A percentile compares a stretch with the other conserved stretches of the same genome.
Evolutionary conservation across 306 rosid species (phyloP).

Genomic region (Prunus kanzakura): DNA sequence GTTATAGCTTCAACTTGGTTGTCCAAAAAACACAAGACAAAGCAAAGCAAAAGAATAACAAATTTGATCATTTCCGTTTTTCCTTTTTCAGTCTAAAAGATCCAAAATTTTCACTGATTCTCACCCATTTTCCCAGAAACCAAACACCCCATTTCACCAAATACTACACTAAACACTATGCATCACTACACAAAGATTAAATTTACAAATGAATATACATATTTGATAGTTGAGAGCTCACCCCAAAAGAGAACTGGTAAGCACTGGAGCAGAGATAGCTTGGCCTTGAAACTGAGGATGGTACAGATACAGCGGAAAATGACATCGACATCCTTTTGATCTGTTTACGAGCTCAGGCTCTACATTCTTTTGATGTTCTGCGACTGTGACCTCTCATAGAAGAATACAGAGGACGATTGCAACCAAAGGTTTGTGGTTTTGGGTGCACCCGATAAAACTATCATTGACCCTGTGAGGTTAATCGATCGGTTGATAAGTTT

Average conservation of each 20-base stretch:
- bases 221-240: not conserved
- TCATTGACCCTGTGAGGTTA: not conserved
- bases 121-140: conserved; percentile 4
- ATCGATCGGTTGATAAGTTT: not conserved
- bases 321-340: conserved; percentile 35
- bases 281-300: conserved; percentile 27
- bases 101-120: not conserved
- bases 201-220: not conserved
- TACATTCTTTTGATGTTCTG: not conserved
- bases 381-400: not conserved
- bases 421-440: not conserved
- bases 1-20: not conserved
- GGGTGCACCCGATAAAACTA: conserved; percentile 3
- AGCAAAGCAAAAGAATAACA: not conserved
- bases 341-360: conserved; percentile 4
- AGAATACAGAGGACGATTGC: conserved; percentile 9
- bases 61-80: not conserved
- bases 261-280: conserved; percentile 26
- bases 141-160: not conserved
- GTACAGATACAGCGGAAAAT: conserved; percentile 27
- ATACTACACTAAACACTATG: not conserved
- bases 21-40: not conserved
- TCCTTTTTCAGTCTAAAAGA: not conserved
- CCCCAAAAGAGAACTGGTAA: conserved; percentile 21
- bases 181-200: not conserved